Conservation (phyloP, 2,329 filamentous ascomycete species). For the Westerdykella ornata region DNA sequence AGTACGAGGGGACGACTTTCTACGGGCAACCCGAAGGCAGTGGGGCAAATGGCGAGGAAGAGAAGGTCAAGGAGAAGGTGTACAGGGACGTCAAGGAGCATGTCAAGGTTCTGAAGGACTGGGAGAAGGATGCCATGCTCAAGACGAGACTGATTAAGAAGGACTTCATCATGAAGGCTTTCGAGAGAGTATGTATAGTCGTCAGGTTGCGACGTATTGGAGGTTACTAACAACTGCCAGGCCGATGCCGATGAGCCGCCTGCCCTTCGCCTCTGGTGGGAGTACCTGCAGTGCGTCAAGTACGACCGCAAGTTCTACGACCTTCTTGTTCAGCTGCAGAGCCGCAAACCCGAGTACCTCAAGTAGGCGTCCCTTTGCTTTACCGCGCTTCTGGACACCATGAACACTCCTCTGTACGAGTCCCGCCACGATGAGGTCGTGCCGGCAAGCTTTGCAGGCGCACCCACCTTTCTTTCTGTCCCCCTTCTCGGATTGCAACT, state of each 20-base stretch:
- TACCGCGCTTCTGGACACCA: not conserved
- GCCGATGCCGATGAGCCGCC: constrained; percentile 37
- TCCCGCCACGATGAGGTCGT: not conserved
- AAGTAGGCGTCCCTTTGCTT: not conserved
- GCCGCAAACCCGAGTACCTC: constrained; percentile 3
- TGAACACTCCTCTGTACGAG: not conserved
- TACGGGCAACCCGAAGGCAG: constrained; percentile 11
- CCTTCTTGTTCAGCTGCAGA: constrained; percentile 26
- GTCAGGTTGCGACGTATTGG: not conserved
- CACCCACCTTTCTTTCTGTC: not conserved
- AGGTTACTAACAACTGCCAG: constrained; percentile 6
- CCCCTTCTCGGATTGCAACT: too few species aligned
- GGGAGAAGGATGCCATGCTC: constrained; percentile 37
- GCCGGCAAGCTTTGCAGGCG: not conserved
- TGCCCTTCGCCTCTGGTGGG: constrained; percentile 43
- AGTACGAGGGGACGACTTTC: constrained; percentile 34
- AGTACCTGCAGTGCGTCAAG: constrained; percentile 42
- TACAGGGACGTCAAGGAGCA: constrained; percentile 29
- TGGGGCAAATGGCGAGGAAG: constrained; percentile 12
- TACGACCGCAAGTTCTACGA: constrained; percentile 41
- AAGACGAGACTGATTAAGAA: constrained; percentile 33
- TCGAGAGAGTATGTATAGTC: constrained; percentile 28
- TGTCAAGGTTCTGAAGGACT: constrained; percentile 30
- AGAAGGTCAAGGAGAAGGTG: constrained; percentile 20
- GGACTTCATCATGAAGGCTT: constrained; percentile 37